phyloP scores from a whole-genome alignment of 768 basidiomycete species.

The Hortiboletus flavorubellus region DNA sequence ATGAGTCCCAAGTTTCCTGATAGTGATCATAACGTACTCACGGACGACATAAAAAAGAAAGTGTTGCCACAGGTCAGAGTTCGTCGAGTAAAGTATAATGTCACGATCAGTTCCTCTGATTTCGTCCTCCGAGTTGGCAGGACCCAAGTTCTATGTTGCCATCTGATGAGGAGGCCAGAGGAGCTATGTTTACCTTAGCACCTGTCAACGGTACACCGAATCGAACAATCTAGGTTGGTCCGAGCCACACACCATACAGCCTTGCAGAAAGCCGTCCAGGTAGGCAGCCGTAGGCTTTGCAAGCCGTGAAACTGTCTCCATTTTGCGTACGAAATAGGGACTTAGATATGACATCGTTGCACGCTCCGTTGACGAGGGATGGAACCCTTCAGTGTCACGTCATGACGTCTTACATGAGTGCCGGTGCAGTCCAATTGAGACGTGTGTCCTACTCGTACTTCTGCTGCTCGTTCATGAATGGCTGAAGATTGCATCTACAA shows the following conservation, averaged over 20 bases:
- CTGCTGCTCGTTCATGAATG: slow-evolving; percentile 10
- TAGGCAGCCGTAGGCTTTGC: slow-evolving; percentile 37
- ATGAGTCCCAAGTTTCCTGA: too few species aligned
- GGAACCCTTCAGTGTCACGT: slow-evolving; percentile 16
- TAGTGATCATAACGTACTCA: neutral
- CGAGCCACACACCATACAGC: slow-evolving; percentile 18
- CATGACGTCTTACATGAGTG: slow-evolving; percentile 23
- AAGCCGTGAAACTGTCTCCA: slow-evolving; percentile 39
- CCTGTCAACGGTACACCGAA: slow-evolving; percentile 1
- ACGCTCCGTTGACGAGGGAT: neutral
- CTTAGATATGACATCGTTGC: slow-evolving; percentile 38
- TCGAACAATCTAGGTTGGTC: neutral
- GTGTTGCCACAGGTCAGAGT: too few species aligned
- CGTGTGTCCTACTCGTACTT: neutral
- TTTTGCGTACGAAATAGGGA: slow-evolving; percentile 36
- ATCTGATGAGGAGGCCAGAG: slow-evolving; percentile 15
- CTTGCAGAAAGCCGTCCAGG: slow-evolving; percentile 34
- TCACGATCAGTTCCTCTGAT: neutral
- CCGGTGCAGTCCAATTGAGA: slow-evolving; percentile 28
- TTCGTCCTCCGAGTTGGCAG: neutral
- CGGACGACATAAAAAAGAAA: neutral
- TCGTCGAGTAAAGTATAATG: too few species aligned
- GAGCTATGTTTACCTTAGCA: too few species aligned
- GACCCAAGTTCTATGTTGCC: slow-evolving; percentile 19
- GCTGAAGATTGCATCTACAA: neutral